A percentile compares a stretch with the other conserved stretches of the same genome.
These are phyloP conservation scores for Termitomyces heimii DNA, from an alignment of 768 basidiomycete genomes.

Conservation along the genomic window DNA sequence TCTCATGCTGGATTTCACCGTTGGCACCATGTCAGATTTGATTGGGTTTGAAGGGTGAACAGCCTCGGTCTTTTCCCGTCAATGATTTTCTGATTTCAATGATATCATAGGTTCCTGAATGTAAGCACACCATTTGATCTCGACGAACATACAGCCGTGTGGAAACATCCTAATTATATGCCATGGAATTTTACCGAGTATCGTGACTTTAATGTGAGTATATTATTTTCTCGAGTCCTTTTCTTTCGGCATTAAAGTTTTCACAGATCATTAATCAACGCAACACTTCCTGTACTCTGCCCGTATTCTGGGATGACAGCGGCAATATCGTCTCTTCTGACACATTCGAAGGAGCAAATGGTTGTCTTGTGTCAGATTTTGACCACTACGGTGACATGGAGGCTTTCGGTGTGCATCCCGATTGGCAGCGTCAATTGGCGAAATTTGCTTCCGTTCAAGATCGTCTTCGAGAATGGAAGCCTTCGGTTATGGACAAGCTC, in stretches of 20 bases:
- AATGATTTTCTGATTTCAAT: not conserved
- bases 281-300: conserved; percentile 70
- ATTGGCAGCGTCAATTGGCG: conserved; percentile 90
- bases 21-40: conserved; percentile 88
- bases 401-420: conserved; percentile 93
- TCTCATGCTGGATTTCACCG: conserved; percentile 89
- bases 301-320: conserved; percentile 76
- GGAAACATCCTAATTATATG: conserved; percentile 68
- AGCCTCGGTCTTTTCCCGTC: not conserved
- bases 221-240: not conserved
- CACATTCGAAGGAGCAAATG: conserved; percentile 29
- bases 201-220: conserved; percentile 66
- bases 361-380: conserved; percentile 81
- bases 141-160: conserved; percentile 65
- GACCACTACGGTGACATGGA: conserved; percentile 98
- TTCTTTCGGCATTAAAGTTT: not conserved
- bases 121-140: conserved; percentile 73
- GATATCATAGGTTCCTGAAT: conserved; percentile 59
- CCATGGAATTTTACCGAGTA: conserved; percentile 89
- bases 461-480: conserved; percentile 90
- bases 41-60: conserved; percentile 79
- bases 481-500: conserved; percentile 72
- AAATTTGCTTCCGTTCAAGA: conserved; percentile 97
- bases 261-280: conserved; percentile 58
- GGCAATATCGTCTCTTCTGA: conserved; percentile 58